phyloP scores from a whole-genome alignment of 139 green algal genomes.

The Haematococcus lacustris region DNA sequence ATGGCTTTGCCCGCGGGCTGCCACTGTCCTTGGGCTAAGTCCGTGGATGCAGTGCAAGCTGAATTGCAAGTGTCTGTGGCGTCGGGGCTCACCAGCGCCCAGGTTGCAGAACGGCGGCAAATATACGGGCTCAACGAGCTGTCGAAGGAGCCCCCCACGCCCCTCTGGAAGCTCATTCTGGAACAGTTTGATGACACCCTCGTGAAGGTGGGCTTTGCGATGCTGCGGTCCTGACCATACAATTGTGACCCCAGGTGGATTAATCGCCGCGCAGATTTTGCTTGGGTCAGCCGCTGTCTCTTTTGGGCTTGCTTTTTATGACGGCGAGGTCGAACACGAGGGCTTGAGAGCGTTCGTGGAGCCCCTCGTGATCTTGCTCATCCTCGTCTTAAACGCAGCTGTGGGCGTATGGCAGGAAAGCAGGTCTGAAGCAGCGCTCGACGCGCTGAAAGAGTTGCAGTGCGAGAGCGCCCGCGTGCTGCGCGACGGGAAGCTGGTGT shows the following conservation, averaged over 20 bases:
- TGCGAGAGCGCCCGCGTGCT: slow-evolving; percentile 72
- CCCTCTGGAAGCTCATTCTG: slow-evolving; percentile 85
- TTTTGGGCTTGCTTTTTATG: slow-evolving; percentile 80
- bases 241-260: too few species aligned
- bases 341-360: slow-evolving; percentile 90
- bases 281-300: slow-evolving; percentile 81
- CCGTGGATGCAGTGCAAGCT: not conserved
- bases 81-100: slow-evolving; percentile 56
- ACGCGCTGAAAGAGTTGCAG: slow-evolving; percentile 96
- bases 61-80: not conserved
- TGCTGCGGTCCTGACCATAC: too few species aligned
- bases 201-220: slow-evolving; percentile 80
- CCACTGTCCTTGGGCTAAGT: not conserved
- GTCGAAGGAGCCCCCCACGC: slow-evolving; percentile 59
- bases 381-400: slow-evolving; percentile 93
- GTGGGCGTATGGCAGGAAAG: slow-evolving; percentile 98
- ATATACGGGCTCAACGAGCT: slow-evolving; percentile 86
- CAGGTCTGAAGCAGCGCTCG: slow-evolving; percentile 91
- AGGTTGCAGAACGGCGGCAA: slow-evolving; percentile 35
- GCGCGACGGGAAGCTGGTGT: slow-evolving; percentile 64
- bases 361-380: slow-evolving; percentile 93
- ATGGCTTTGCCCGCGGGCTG: too few species aligned
- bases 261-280: too few species aligned
- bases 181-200: slow-evolving; percentile 97
- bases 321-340: slow-evolving; percentile 60